phyloP scores from a whole-genome alignment of 2,329 filamentous ascomycete genomes.

The Polytolypa hystricis region DNA sequence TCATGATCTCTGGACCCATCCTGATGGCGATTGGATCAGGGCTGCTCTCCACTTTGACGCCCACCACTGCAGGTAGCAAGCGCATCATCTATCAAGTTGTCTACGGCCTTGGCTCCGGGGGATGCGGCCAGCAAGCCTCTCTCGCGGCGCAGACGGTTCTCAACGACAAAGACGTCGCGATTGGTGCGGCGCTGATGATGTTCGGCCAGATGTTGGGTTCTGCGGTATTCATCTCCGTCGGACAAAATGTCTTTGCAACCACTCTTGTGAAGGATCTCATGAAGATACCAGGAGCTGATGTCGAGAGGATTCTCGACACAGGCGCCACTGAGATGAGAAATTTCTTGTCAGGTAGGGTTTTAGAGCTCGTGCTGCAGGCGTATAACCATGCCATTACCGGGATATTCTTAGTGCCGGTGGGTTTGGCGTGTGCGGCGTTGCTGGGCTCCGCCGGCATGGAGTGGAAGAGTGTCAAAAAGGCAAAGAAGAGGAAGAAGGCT shows the following conservation, averaged over 20 bases:
- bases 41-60: too few relatives aligned
- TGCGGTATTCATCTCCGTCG: conserved; percentile 16
- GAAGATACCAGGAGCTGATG: conserved; percentile 29
- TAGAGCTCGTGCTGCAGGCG: conserved; percentile 49
- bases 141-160: conserved; percentile 15
- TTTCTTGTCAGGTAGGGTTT: too few relatives aligned
- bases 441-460: conserved; percentile 47
- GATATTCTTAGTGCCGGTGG: conserved; percentile 50
- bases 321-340: conserved; percentile 53
- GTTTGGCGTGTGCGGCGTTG: conserved; percentile 43
- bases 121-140: conserved; percentile 7
- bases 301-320: conserved; percentile 31
- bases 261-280: conserved; percentile 8
- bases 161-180: conserved; percentile 11
- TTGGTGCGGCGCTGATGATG: conserved; percentile 15
- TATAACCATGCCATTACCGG: conserved; percentile 53
- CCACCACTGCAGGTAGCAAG: too few relatives aligned
- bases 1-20: too few relatives aligned
- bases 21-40: too few relatives aligned
- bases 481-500: too few relatives aligned
- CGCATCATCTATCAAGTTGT: too few relatives aligned
- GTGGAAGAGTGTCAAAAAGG: too few relatives aligned
- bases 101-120: too few relatives aligned
- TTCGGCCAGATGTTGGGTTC: conserved; percentile 15
- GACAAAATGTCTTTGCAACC: conserved; percentile 14